Base-by-base conservation (phyloP, 306 rosid species). In the Pachyrhizus erosus region DNA sequence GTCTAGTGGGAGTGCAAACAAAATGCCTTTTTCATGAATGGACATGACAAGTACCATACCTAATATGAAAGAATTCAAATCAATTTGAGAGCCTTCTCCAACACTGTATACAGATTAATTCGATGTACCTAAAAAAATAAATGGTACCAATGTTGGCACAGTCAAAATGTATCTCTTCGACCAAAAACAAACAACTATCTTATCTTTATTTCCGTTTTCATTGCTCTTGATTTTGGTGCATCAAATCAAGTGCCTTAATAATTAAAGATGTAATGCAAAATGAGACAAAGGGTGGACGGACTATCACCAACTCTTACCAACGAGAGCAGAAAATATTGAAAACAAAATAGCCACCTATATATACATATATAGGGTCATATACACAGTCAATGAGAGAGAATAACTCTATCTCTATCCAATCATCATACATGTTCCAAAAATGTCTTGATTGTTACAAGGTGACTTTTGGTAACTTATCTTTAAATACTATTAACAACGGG, bases 291-390 rank as follows among this genome's bases (percentile, higher is more conserved):
- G 81, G 82, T 84, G 91, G 91, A 80, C 2, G 42, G 80, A 60
- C 0, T 18, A 42, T 73, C 84, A 83, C 86, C 84, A 70, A 81
- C 88, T 85, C 91, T 88, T 85, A 84, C 93, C 90, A 85, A 89
- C 88, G 83, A 84, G 86, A 87, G 85, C 81, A 86, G 83, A 84
- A 88, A 88, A 89, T 77, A 86, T 86, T 77, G 84, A 90, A 85
- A 83, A 43, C 87, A 83, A 81, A 58, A 70, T 31, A 62, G 61
- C 39, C 37, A 24, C 13, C 8, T 45, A 14, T 13, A 45, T 23
- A 15, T 7, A 23, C 54, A 69, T 42, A 1, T 10, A 58, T 26
- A 24, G 9, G 12, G 34, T 76, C 37, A 23, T 77, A 33, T 46
- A 20, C 7, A 33, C 1, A 67, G 83, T 80, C 61, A 80, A 70